phyloP scores from a whole-genome alignment of 129 eudicot species.

The Daucus carota region DH1_v3.0 NC_030389.2:42646501-42647000 shows the following conservation, averaged over 20 bases:
- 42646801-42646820: constrained; percentile 3
- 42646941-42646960: neutral
- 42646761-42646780: neutral
- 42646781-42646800: constrained; percentile 5
- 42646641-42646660: neutral
- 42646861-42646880: no score
- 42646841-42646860: no score
- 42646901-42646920: no score
- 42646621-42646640: neutral
- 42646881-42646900: no score
- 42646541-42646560: no score
- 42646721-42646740: constrained; percentile 3
- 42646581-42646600: no score
- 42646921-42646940: neutral
- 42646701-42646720: neutral
- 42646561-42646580: no score
- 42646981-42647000: no score
- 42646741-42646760: neutral
- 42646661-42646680: neutral
- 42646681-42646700: neutral
- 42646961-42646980: no score
- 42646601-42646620: neutral
- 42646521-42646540: no score
- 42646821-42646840: neutral
- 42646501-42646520: no score